These are phyloP conservation scores for Zymoseptoria tritici DNA, from an alignment of 2,329 filamentous ascomycete genomes.

Conservation along the genomic window DNA sequence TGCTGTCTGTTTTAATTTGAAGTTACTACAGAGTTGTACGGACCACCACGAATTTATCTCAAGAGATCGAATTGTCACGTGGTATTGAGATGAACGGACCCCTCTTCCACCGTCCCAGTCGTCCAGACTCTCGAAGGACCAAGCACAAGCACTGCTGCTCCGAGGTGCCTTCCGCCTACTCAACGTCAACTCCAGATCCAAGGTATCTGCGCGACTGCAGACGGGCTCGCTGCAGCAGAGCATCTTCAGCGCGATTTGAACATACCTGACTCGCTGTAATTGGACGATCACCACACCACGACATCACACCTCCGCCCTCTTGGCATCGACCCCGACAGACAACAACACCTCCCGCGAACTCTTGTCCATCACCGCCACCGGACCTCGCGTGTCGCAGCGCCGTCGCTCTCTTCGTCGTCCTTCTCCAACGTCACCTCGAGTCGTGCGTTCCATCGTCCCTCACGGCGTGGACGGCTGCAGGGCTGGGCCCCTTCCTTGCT, in stretches of 20 bases:
- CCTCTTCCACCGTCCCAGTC: neutral
- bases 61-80: neutral
- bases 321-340: neutral
- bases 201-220: neutral
- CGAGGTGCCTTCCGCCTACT: neutral
- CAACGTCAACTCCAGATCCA: neutral
- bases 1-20: neutral
- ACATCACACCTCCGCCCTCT: neutral
- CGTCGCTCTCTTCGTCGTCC: neutral
- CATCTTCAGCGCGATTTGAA: neutral
- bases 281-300: neutral
- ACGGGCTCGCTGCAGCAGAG: neutral
- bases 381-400: neutral
- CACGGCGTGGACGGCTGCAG: constrained; percentile 1
- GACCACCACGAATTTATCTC: no score
- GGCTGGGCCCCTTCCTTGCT: constrained; percentile 19
- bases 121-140: neutral
- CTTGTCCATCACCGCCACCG: neutral
- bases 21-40: no score
- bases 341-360: neutral
- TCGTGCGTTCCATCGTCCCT: neutral
- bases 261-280: neutral
- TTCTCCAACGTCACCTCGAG: neutral
- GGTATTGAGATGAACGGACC: neutral
- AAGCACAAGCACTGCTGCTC: neutral